Evolutionary conservation across 2,329 filamentous ascomycete species (phyloP).

Genomic region (Penicillium frequentans): DNA sequence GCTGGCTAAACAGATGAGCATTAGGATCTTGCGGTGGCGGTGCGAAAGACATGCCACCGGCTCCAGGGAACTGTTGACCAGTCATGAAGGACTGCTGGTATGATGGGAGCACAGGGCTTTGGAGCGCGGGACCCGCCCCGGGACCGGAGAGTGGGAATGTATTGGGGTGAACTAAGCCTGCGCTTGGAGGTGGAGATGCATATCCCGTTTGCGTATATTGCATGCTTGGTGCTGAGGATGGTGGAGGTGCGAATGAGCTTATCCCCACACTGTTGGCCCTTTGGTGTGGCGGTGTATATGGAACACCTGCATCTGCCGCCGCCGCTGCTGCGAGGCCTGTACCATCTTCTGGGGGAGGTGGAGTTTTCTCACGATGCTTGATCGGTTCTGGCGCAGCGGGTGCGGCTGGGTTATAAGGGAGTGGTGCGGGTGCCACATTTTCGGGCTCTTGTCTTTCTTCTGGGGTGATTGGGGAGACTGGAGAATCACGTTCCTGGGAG

Average conservation of each 20-base stretch:
- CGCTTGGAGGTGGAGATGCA: conserved; percentile 38
- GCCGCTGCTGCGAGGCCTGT: conserved; percentile 46
- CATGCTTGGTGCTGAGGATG: conserved; percentile 17
- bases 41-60: conserved; percentile 28
- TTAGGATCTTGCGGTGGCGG: conserved; percentile 25
- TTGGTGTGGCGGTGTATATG: conserved; percentile 33
- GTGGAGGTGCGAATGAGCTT: conserved; percentile 24
- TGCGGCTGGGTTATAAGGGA: conserved; percentile 67
- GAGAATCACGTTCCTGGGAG: conserved; percentile 1
- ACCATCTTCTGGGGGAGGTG: conserved; percentile 61
- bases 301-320: conserved; percentile 37
- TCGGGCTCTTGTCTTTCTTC: conserved; percentile 30
- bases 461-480: conserved; percentile 3
- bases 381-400: conserved; percentile 66
- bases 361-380: conserved; percentile 65
- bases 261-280: conserved; percentile 13
- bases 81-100: conserved; percentile 27
- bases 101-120: conserved; percentile 28
- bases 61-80: conserved; percentile 12
- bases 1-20: conserved; percentile 35
- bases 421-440: conserved; percentile 51
- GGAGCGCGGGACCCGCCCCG: conserved; percentile 21
- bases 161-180: conserved; percentile 27
- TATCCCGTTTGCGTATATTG: conserved; percentile 28
- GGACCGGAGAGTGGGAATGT: conserved; percentile 19